Evolutionary conservation across 306 rosid species (phyloP).

Genomic region (Prinsepia uniflora): DNA sequence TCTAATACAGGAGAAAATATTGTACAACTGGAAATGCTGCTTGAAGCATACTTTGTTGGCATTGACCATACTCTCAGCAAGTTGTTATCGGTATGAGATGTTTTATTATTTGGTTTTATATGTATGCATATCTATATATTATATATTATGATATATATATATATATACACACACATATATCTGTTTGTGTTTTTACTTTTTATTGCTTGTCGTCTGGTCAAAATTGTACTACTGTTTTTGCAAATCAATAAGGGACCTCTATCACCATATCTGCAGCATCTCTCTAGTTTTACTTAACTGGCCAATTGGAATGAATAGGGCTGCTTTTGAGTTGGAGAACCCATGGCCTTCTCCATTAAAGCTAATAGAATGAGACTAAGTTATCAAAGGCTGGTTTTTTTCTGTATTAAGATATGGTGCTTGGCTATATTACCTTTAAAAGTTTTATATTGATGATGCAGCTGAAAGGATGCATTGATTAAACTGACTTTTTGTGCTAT

Average conservation of each 20-base stretch:
- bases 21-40: slow-evolving; percentile 56
- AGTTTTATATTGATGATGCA: slow-evolving; percentile 26
- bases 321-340: background rate
- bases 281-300: background rate
- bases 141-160: too few species aligned
- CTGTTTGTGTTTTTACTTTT: background rate
- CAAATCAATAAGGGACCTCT: background rate
- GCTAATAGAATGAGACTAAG: background rate
- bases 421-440: background rate
- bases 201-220: slow-evolving; percentile 9
- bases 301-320: background rate
- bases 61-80: slow-evolving; percentile 44
- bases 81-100: slow-evolving; percentile 40
- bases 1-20: slow-evolving; percentile 61
- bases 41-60: slow-evolving; percentile 48
- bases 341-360: background rate
- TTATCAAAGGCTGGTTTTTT: background rate
- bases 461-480: slow-evolving; percentile 43
- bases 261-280: background rate
- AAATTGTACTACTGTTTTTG: background rate
- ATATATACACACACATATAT: too few species aligned
- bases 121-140: background rate
- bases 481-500: slow-evolving; percentile 36
- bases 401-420: background rate
- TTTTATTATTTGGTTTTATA: slow-evolving; percentile 21